These are phyloP conservation scores for Diutina pseudorugosa DNA, from an alignment of 1,139 yeast genomes.

Conservation along the genomic window DNA sequence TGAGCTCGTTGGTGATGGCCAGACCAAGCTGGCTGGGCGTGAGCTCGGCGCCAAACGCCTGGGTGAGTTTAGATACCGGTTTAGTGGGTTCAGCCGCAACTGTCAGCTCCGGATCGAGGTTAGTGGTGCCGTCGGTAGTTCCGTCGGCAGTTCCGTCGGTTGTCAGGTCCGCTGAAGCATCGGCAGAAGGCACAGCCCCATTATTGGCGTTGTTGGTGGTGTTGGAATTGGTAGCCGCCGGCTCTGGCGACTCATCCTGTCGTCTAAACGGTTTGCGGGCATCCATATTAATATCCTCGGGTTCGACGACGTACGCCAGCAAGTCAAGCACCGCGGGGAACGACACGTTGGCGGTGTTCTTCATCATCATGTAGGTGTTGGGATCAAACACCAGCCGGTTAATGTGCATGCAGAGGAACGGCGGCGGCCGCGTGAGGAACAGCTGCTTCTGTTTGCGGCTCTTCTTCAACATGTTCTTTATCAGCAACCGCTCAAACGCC, in stretches of 20 bases:
- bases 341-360: constrained; percentile 71
- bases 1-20: neutral
- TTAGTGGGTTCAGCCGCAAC: neutral
- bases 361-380: constrained; percentile 67
- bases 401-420: constrained; percentile 71
- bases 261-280: constrained; percentile 67
- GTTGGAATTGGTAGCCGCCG: neutral
- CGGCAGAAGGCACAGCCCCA: neutral
- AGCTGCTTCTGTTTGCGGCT: constrained; percentile 78
- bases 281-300: constrained; percentile 62
- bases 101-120: constrained; percentile 6
- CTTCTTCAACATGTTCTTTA: constrained; percentile 63
- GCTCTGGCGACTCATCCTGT: constrained; percentile 23
- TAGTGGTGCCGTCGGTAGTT: neutral
- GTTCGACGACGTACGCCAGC: constrained; percentile 57
- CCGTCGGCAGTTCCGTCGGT: constrained; percentile 1
- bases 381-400: constrained; percentile 91
- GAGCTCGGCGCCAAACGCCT: neutral
- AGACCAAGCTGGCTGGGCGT: neutral
- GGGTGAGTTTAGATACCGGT: neutral
- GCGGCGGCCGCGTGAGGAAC: constrained; percentile 71
- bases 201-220: neutral
- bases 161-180: neutral
- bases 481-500: constrained; percentile 59
- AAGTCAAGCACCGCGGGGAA: constrained; percentile 62